A percentile compares a stretch with the other conserved stretches of the same genome.
These are phyloP conservation scores for Phenoliferia sp. DNA, from an alignment of 1,284 basidiomycete genomes.

Conservation along the genomic window DNA sequence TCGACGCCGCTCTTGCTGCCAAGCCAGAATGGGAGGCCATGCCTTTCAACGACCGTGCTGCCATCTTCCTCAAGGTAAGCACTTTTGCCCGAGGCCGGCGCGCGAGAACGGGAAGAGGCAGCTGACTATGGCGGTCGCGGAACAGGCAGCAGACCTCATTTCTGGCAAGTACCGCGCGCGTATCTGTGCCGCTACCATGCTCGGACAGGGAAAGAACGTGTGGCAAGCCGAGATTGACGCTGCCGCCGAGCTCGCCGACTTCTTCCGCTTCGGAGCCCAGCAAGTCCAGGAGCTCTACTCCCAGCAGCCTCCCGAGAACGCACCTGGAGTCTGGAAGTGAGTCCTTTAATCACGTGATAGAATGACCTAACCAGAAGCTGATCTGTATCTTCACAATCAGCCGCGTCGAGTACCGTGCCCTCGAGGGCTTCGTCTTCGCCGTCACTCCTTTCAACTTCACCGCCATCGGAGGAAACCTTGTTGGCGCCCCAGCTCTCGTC, in stretches of 20 bases:
- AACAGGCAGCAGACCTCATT: constrained; percentile 76
- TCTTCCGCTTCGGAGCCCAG: constrained; percentile 94
- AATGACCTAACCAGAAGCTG: too few relatives aligned
- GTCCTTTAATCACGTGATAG: too few relatives aligned
- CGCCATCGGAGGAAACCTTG: constrained; percentile 90
- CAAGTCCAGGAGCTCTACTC: constrained; percentile 92
- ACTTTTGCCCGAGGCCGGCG: neutral
- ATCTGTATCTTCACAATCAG: too few relatives aligned
- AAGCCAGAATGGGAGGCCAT: constrained; percentile 86
- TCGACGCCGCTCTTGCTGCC: constrained; percentile 80
- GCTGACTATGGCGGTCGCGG: neutral
- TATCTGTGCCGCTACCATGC: constrained; percentile 92
- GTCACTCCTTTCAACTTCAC: constrained; percentile 94
- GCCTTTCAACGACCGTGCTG: constrained; percentile 88
- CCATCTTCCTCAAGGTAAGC: constrained; percentile 82
- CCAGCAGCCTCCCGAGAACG: constrained; percentile 83
- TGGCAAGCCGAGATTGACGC: constrained; percentile 99
- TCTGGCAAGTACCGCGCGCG: constrained; percentile 64
- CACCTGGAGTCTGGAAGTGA: constrained; percentile 80
- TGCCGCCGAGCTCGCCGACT: constrained; percentile 90
- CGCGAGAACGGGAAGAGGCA: neutral
- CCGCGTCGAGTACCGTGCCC: constrained; percentile 88
- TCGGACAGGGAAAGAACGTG: constrained; percentile 97
- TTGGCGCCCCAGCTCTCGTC: constrained; percentile 76
- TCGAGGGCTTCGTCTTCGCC: constrained; percentile 96